These are phyloP conservation scores for Nannochloris sp. DNA, from an alignment of 139 green algal genomes.

Conservation along the genomic window DNA sequence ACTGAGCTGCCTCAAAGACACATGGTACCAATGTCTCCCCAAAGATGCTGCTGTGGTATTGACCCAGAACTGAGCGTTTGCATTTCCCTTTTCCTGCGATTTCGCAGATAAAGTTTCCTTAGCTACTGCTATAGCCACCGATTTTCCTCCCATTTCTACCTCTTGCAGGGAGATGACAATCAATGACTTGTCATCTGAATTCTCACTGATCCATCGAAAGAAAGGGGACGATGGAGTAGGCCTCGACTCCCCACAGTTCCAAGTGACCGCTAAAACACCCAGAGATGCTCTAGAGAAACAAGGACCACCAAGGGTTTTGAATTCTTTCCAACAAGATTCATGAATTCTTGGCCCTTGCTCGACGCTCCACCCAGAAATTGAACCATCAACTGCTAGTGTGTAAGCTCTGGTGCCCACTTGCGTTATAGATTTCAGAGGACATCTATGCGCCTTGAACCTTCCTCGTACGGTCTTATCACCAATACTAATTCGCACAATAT, in stretches of 20 bases:
- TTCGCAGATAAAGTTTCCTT: conserved; percentile 37
- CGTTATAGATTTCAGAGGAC: conserved; percentile 31
- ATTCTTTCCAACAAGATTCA: conserved; percentile 3
- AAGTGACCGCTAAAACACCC: conserved; percentile 61
- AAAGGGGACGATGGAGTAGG: conserved; percentile 22
- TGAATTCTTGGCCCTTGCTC: background rate
- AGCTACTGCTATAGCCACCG: conserved; percentile 45
- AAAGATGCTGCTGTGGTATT: conserved; percentile 28
- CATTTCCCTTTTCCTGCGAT: conserved; percentile 60
- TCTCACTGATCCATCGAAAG: conserved; percentile 43
- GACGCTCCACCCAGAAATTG: conserved; percentile 47
- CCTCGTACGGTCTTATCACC: background rate
- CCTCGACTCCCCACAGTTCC: conserved; percentile 72
- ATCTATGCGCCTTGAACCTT: conserved; percentile 47
- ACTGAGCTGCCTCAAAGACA: conserved; percentile 77
- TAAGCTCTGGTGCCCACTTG: conserved; percentile 37
- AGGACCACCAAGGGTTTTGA: conserved; percentile 12
- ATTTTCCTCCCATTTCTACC: conserved; percentile 77
- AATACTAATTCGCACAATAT: conserved; percentile 20
- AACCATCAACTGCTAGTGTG: conserved; percentile 50
- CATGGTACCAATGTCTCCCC: conserved; percentile 39
- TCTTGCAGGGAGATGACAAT: conserved; percentile 70
- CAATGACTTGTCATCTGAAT: conserved; percentile 29
- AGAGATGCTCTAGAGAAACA: conserved; percentile 22
- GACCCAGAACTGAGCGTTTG: conserved; percentile 66